Percentiles rank a stretch among this genome's conserved stretches.
phyloP scores from a whole-genome alignment of 2,329 filamentous ascomycete species.

The Curvularia lunata region DNA sequence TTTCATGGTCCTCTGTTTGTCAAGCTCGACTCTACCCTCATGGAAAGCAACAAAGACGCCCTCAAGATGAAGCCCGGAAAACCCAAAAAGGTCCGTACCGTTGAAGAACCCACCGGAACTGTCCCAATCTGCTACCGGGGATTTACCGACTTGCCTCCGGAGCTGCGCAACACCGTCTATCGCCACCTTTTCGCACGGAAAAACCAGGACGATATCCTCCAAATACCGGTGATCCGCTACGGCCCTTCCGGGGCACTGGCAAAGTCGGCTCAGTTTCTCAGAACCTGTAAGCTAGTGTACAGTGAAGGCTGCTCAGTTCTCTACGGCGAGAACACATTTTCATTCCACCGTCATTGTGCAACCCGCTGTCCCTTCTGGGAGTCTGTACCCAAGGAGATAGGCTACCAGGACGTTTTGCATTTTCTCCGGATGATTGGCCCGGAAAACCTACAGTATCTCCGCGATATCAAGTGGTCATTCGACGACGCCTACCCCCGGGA shows the following conservation, averaged over 20 bases:
- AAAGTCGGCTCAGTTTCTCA: slow-evolving; percentile 54
- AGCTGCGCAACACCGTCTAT: slow-evolving; percentile 58
- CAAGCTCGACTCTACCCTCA: slow-evolving; percentile 46
- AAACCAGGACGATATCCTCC: slow-evolving; percentile 38
- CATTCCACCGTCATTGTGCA: slow-evolving; percentile 50
- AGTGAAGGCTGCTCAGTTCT: slow-evolving; percentile 56
- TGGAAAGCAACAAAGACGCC: slow-evolving; percentile 21
- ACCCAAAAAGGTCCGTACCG: slow-evolving; percentile 14
- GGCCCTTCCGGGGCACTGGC: slow-evolving; percentile 38
- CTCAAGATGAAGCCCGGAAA: slow-evolving; percentile 25
- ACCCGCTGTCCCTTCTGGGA: slow-evolving; percentile 52
- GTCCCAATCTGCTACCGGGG: slow-evolving; percentile 15
- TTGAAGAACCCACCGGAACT: not conserved
- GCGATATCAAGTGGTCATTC: slow-evolving; percentile 53
- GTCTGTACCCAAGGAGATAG: slow-evolving; percentile 53
- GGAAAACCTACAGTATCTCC: slow-evolving; percentile 55
- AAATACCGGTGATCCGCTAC: slow-evolving; percentile 36
- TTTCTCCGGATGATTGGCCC: slow-evolving; percentile 58
- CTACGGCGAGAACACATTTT: slow-evolving; percentile 59
- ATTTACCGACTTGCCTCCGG: slow-evolving; percentile 45
- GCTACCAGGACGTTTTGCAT: slow-evolving; percentile 54
- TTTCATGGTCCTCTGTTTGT: slow-evolving; percentile 55
- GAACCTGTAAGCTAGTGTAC: slow-evolving; percentile 54
- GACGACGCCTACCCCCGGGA: slow-evolving; percentile 54
- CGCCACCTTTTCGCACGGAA: slow-evolving; percentile 50